Conservation (phyloP, 495 filamentous ascomycete genomes). For the Lophiotrema nucula region DNA sequence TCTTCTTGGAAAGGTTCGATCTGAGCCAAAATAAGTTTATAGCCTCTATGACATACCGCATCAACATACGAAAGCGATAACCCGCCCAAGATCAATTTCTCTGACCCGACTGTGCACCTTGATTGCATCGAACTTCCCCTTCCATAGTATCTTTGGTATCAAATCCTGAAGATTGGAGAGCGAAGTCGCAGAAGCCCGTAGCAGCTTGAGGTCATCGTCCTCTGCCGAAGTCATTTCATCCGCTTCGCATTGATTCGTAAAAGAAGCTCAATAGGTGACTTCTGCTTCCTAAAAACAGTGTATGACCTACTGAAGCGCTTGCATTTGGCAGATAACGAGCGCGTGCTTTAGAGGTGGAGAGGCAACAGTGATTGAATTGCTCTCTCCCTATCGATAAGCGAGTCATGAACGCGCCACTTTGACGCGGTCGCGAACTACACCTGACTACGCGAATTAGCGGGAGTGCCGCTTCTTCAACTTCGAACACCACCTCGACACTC, state of each 20-base stretch:
- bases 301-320: no score
- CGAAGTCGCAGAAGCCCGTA: constrained; percentile 33
- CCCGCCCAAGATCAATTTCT: constrained; percentile 33
- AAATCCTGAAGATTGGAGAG: constrained; percentile 33
- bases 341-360: background rate
- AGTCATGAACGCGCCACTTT: constrained; percentile 13
- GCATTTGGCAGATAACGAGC: no score
- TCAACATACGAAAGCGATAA: constrained; percentile 35
- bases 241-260: background rate
- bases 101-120: constrained; percentile 30
- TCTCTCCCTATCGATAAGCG: background rate
- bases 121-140: constrained; percentile 11
- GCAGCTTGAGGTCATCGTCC: constrained; percentile 41
- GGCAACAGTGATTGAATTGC: background rate
- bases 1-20: constrained; percentile 94
- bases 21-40: constrained; percentile 40
- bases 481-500: constrained; percentile 41
- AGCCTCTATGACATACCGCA: background rate
- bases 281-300: no score
- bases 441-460: constrained; percentile 30
- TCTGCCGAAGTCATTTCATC: constrained; percentile 35
- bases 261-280: no score
- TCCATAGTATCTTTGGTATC: constrained; percentile 34
- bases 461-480: background rate
- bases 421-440: constrained; percentile 25